Evolutionary conservation across 148 eudicot species (phyloP), one percentile per base, ranked within the genome.

Genomic region (Fagopyrum tataricum): DNA sequence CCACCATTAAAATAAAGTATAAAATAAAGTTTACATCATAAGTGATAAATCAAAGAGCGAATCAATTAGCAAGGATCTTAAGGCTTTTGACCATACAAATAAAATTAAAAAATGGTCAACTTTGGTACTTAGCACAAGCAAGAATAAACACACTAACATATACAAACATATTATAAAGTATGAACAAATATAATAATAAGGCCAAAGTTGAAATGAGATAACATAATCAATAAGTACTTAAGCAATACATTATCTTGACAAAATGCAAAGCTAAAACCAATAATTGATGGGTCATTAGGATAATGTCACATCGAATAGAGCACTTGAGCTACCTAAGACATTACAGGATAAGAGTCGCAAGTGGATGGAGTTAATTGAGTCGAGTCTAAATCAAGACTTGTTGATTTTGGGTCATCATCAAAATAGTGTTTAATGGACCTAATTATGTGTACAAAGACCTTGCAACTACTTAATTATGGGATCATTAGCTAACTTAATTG

Each of bases 241-340:
- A 43, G 68, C 43, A 15, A 43, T 64, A 20, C 43, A 64, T 31
- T 1, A 39, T 14, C 37, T 64, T 64, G 69, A 64, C 69, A 39
- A 64, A 64, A 64, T 15, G 69, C 43, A 31, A 64, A 64, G 69
- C 18, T 64, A 39, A 39, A 64, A 9, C 44, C 69, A 64, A 64
- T 62, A 9, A 31, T 31, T 26, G 42, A 62, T 15, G 20, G 39
- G 8, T 14, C 69, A 14, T 64, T 56, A 37, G 31, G 20, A 12
- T 64, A 31, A 24, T 64, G 44, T 64, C 69, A 37, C 69, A 37
- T 64, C 69, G 37, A 64, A 64, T 39, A 43, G 62, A 64, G 44
- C 69, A 64, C 69, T 61, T 64, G 44, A 37, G 20, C 43, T 64
- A 37, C 42, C 69, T 64, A 64, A 37, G 69, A 64, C 69, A 31